phyloP scores from a whole-genome alignment of 371 early-diverging fungal genomes.

The Entomophthora muscae region DNA sequence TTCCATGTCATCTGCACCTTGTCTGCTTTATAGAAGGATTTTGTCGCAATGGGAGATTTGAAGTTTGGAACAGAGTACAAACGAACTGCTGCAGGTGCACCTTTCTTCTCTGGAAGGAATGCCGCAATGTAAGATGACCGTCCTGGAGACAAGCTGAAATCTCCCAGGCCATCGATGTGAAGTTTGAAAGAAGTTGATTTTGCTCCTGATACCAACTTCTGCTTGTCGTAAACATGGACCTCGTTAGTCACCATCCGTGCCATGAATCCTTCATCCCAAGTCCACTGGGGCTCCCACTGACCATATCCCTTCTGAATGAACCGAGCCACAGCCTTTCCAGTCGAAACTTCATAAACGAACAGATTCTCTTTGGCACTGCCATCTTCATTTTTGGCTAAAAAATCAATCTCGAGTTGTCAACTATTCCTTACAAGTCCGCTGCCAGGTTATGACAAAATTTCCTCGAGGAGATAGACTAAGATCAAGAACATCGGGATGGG shows the following conservation, averaged over 20 bases:
- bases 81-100: slow-evolving; percentile 60
- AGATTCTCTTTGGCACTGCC: not conserved
- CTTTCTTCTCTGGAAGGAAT: slow-evolving; percentile 74
- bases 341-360: not conserved
- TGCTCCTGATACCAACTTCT: slow-evolving; percentile 37
- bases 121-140: slow-evolving; percentile 62
- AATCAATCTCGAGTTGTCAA: no score
- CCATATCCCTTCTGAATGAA: not conserved
- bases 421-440: not conserved
- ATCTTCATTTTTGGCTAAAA: not conserved
- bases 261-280: slow-evolving; percentile 72
- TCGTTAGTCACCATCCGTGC: slow-evolving; percentile 73
- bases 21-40: slow-evolving; percentile 90
- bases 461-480: not conserved
- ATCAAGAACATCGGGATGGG: not conserved
- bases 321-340: not conserved
- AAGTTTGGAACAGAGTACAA: slow-evolving; percentile 65
- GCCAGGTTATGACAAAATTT: not conserved
- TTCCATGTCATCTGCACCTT: slow-evolving; percentile 85
- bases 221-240: slow-evolving; percentile 73
- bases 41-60: slow-evolving; percentile 53
- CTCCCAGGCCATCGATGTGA: slow-evolving; percentile 55
- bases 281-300: slow-evolving; percentile 73
- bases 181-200: slow-evolving; percentile 22
- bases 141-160: slow-evolving; percentile 82